A percentile compares a stretch with the other conserved stretches of the same genome.
Evolutionary conservation across 1,284 basidiomycete species (phyloP).

Genomic region (Neotropicomus parvogracilis): DNA sequence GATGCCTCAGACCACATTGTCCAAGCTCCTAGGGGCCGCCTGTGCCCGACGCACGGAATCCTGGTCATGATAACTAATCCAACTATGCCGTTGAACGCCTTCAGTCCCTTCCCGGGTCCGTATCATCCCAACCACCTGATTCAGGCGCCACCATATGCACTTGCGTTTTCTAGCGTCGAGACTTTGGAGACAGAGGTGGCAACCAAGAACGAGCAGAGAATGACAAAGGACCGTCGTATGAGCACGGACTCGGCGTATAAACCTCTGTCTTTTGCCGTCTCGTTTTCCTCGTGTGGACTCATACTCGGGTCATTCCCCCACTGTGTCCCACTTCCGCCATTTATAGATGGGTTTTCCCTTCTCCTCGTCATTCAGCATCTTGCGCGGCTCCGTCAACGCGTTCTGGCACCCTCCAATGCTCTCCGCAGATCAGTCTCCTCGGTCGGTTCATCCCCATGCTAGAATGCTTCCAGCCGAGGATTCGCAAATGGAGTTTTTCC

Average conservation of each 20-base stretch:
- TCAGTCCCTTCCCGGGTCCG: constrained; percentile 56
- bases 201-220: constrained; percentile 33
- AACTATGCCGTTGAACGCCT: constrained; percentile 28
- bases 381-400: constrained; percentile 51
- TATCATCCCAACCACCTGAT: constrained; percentile 67
- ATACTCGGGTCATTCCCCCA: constrained; percentile 43
- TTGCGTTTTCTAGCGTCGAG: constrained; percentile 47
- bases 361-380: constrained; percentile 42
- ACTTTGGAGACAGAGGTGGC: constrained; percentile 36
- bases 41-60: constrained; percentile 39
- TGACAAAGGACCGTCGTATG: constrained; percentile 65
- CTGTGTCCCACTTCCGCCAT: constrained; percentile 40
- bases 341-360: constrained; percentile 65
- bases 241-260: constrained; percentile 67
- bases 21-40: constrained; percentile 64
- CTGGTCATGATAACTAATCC: constrained; percentile 31
- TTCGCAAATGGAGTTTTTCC: constrained; percentile 50
- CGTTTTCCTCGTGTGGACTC: constrained; percentile 45
- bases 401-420: constrained; percentile 76
- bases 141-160: constrained; percentile 45
- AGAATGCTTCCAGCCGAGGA: constrained; percentile 52
- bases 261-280: constrained; percentile 57
- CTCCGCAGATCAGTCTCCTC: constrained; percentile 47
- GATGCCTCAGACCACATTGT: constrained; percentile 45
- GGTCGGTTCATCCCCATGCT: constrained; percentile 57